Evolutionary conservation across 306 rosid species (phyloP).

Genomic region (Fragaria nilgerrensis): DNA sequence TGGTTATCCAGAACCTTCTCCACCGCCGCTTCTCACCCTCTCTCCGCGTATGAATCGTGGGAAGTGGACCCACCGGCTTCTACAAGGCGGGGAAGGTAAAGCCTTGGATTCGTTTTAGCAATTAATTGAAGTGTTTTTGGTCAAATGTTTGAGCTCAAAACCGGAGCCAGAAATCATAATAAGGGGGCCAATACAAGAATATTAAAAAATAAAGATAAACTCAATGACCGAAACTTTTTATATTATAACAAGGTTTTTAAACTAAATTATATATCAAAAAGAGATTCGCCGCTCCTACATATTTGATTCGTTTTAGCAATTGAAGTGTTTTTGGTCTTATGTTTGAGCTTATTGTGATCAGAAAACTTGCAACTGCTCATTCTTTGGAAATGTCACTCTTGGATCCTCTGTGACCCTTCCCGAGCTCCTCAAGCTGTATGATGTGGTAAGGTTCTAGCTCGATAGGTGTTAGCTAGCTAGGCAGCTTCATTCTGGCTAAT

Average conservation of each 20-base stretch:
- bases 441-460: slow-evolving; percentile 57
- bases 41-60: slow-evolving; percentile 71
- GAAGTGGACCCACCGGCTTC: slow-evolving; percentile 96
- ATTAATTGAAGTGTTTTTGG: no score
- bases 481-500: no score
- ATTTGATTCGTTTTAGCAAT: slow-evolving; percentile 23
- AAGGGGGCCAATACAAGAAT: no score
- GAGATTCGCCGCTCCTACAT: no score
- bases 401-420: slow-evolving; percentile 37
- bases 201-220: no score
- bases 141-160: no score
- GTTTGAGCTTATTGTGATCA: slow-evolving; percentile 47
- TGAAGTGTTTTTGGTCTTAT: slow-evolving; percentile 11
- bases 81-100: slow-evolving; percentile 78
- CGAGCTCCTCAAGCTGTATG: slow-evolving; percentile 71
- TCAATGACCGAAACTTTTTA: no score
- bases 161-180: no score
- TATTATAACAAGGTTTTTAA: no score
- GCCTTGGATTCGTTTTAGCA: background rate
- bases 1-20: slow-evolving; percentile 56
- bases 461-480: no score
- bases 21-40: slow-evolving; percentile 37
- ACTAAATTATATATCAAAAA: slow-evolving; percentile 20
- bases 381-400: slow-evolving; percentile 62
- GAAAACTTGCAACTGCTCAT: slow-evolving; percentile 58